Conservation (phyloP, 1,284 basidiomycete species). For the Trichosporon coremiiforme region DNA sequence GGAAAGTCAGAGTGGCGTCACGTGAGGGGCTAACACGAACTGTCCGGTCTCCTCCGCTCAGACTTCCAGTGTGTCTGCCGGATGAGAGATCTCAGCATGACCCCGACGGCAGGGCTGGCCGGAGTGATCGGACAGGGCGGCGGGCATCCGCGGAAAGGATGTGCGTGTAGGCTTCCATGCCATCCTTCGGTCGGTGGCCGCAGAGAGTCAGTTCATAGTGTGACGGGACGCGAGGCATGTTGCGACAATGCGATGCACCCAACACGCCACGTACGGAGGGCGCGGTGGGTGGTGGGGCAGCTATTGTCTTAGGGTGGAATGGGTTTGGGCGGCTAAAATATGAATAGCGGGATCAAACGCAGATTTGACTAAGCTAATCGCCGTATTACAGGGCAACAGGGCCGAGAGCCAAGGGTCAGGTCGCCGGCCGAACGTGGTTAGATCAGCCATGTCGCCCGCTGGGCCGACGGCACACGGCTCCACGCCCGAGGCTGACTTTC, state of each 20-base stretch:
- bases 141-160: background rate
- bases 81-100: background rate
- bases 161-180: background rate
- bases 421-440: slow-evolving; percentile 6
- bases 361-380: background rate
- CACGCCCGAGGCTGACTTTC: slow-evolving; percentile 6
- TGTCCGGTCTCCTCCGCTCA: background rate
- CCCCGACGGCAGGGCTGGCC: background rate
- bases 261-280: background rate
- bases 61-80: background rate
- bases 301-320: background rate
- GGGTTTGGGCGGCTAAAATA: background rate
- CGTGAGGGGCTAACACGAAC: background rate
- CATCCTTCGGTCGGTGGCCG: background rate
- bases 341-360: background rate
- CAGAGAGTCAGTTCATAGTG: background rate
- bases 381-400: background rate
- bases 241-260: background rate
- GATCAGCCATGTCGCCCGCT: background rate
- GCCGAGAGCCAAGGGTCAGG: slow-evolving; percentile 8
- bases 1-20: background rate
- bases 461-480: background rate
- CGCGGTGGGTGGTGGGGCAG: background rate
- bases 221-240: background rate
- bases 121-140: background rate